These are phyloP conservation scores for Leishmania gerbilli DNA, from an alignment of 208 protist genomes.

Conservation along the genomic window DNA sequence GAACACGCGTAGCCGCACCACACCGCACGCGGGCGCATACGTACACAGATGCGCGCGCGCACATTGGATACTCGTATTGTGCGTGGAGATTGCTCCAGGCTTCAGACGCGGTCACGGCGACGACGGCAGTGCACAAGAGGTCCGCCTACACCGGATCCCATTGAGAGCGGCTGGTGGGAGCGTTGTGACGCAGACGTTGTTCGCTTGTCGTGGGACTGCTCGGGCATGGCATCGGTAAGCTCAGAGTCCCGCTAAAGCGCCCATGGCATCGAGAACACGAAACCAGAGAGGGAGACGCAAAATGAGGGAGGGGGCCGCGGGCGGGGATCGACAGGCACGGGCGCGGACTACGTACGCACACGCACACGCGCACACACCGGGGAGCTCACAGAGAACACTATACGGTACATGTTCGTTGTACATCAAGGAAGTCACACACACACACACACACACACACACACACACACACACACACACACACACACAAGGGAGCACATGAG, in stretches of 20 bases:
- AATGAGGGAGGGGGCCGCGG: not conserved
- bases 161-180: not conserved
- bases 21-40: not conserved
- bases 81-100: not conserved
- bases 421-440: not conserved
- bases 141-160: not conserved
- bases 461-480: not conserved
- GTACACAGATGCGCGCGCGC: not conserved
- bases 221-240: no score
- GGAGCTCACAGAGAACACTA: not conserved
- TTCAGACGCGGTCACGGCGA: not conserved
- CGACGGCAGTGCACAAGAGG: not conserved
- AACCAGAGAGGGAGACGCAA: not conserved
- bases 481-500: not conserved
- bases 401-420: not conserved
- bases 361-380: not conserved
- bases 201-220: not conserved
- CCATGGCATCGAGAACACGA: not conserved
- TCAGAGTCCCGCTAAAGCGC: not conserved
- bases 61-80: not conserved
- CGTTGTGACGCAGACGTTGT: not conserved
- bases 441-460: not conserved
- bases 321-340: not conserved
- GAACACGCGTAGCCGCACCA: not conserved
- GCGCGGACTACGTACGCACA: not conserved